Conservation (phyloP, 2,329 filamentous ascomycete species). For the Cladosporium colombiae region DNA sequence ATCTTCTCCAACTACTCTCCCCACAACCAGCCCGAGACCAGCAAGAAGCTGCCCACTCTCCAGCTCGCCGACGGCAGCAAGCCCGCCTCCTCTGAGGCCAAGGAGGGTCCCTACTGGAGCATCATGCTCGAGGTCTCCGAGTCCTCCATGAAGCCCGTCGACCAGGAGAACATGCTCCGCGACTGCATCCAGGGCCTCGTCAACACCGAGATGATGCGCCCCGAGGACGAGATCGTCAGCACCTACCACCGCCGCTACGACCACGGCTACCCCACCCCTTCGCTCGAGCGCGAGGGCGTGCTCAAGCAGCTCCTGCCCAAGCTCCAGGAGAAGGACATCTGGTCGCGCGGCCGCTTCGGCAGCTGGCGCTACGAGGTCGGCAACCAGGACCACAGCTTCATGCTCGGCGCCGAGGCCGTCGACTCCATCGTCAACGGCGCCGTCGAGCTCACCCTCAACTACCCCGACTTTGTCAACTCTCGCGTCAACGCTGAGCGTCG, state of each 20-base stretch:
- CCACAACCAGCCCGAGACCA: slow-evolving; percentile 87
- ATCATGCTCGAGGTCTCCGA: slow-evolving; percentile 99
- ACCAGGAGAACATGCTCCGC: slow-evolving; percentile 78
- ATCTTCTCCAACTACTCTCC: slow-evolving; percentile 99
- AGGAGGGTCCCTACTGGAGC: slow-evolving; percentile 97
- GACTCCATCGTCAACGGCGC: slow-evolving; percentile 88
- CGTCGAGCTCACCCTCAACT: slow-evolving; percentile 90
- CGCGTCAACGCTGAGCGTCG: slow-evolving; percentile 68
- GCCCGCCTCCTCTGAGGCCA: slow-evolving; percentile 67
- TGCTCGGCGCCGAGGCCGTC: slow-evolving; percentile 91
- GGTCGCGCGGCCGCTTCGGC: slow-evolving; percentile 93
- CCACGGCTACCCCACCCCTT: slow-evolving; percentile 95
- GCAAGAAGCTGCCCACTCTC: slow-evolving; percentile 81
- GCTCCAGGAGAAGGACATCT: slow-evolving; percentile 87
- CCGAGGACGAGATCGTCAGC: slow-evolving; percentile 91
- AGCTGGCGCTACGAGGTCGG: slow-evolving; percentile 97
- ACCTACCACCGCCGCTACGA: slow-evolving; percentile 98
- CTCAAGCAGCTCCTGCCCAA: slow-evolving; percentile 90
- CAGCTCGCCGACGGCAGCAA: slow-evolving; percentile 85
- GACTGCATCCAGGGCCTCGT: slow-evolving; percentile 95
- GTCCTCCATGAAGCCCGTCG: slow-evolving; percentile 91
- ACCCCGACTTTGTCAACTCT: slow-evolving; percentile 91
- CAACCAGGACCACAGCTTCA: slow-evolving; percentile 97
- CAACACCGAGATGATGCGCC: slow-evolving; percentile 95
- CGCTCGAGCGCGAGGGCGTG: slow-evolving; percentile 91